Evolutionary conservation across 2,329 filamentous ascomycete genomes (phyloP), one percentile per base, ranked within the genome.

Genomic region (Atkinsonella texensis): DNA sequence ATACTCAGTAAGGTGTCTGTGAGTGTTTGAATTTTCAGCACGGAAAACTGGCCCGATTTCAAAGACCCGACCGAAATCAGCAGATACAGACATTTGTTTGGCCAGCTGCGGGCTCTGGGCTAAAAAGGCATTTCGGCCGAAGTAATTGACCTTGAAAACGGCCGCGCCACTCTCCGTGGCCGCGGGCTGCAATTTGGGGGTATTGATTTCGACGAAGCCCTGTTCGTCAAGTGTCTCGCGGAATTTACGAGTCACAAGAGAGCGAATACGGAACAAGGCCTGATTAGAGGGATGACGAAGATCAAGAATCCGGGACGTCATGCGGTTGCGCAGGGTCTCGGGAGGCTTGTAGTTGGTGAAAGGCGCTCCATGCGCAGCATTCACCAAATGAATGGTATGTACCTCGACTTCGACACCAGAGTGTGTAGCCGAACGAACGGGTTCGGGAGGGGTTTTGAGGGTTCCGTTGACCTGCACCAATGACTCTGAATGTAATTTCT

Each of bases 1-100:
- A 65, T 94, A 96, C 66, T 96, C 90, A 0, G 90, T 95, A 74
- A 96, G 74, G 65, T 96, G 90, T 39, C 90, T 83, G 62, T 95
- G 90, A 0, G 90, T 96, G 67, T 96, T 96, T 63, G 87, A 94
- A 71, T 96, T 94, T 65, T 96, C 90, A 0, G 90, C 90, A 58
- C 90, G 83, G 75, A 96, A 96, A 7, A 96, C 89, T 5, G 59
- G 65, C 53, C 71, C 64, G 51, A 74, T 64, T 59, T 96, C 90
- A 62, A 91, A 96, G 7, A 96, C 90, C 48, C 84, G 82, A 52
- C 85, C 84, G 63, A 95, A 93, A 64, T 96, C 90, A 31, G 89
- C 84, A 5, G 89, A 87, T 41, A 96, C 89, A 49, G 83, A 80
- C 86, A 95, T 91, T 68, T 96, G 90, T 71, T 96, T 96, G 50